A percentile compares a stretch with the other conserved stretches of the same genome.
Evolutionary conservation across 2,329 filamentous ascomycete species (phyloP).

Genomic region (Penicillium sp.): DNA sequence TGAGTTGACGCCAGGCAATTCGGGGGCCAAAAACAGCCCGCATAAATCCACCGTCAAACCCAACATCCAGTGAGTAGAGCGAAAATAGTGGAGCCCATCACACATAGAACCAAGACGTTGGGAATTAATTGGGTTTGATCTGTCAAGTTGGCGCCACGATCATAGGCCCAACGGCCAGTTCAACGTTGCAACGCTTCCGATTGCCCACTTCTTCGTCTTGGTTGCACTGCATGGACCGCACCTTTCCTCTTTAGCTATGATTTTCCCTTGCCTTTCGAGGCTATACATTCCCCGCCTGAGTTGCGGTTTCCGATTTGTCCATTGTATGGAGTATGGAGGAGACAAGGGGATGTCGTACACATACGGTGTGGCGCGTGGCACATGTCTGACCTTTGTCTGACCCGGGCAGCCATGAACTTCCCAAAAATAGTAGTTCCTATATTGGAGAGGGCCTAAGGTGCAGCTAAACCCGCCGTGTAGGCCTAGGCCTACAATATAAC

Average conservation of each 20-base stretch:
- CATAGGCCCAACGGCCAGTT: constrained; percentile 2
- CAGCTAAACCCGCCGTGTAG: neutral
- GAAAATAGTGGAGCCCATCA: neutral
- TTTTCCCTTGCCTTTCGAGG: neutral
- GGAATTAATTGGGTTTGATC: constrained; percentile 11
- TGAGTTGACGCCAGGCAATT: constrained; percentile 5
- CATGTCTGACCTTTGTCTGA: neutral
- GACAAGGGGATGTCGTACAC: neutral
- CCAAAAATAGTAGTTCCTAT: neutral
- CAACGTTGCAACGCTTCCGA: constrained; percentile 3
- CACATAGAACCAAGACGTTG: neutral
- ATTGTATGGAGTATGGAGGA: no score
- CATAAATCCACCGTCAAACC: neutral
- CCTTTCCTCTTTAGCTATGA: neutral
- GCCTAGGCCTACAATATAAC: constrained; percentile 6
- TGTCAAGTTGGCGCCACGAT: constrained; percentile 5
- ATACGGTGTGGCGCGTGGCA: constrained; percentile 5
- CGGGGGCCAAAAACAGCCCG: constrained; percentile 2
- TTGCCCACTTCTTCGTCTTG: neutral
- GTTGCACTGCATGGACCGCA: constrained; percentile 1
- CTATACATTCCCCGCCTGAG: neutral
- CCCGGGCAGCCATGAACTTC: neutral
- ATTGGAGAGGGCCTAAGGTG: neutral
- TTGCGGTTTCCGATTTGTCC: neutral
- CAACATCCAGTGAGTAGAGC: neutral